Evolutionary conservation across 2,329 filamentous ascomycete species (phyloP).

Genomic region (Ascochyta viciae-villosae): DNA sequence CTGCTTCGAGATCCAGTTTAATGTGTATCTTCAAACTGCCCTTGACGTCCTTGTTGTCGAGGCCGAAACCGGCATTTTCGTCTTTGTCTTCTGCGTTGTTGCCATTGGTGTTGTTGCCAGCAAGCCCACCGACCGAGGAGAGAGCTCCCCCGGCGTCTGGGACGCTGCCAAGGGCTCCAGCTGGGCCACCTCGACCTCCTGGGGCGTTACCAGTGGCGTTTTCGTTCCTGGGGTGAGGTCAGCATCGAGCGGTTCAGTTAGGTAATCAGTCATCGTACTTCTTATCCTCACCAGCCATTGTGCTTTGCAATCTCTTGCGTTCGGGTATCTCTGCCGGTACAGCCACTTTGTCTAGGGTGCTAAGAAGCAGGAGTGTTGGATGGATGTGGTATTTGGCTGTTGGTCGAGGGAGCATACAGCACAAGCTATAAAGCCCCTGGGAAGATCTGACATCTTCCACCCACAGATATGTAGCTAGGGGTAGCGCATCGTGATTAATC

Average conservation of each 20-base stretch:
- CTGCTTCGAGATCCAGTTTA: conserved; percentile 32
- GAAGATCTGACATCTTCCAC: not conserved
- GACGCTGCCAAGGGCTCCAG: conserved; percentile 8
- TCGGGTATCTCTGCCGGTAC: not conserved
- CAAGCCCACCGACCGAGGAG: not conserved
- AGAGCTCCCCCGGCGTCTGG: conserved; percentile 20
- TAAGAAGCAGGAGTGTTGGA: not conserved
- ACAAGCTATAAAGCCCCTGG: conserved; percentile 1
- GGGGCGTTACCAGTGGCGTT: conserved; percentile 6
- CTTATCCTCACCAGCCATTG: conserved; percentile 13
- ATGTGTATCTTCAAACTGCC: conserved; percentile 34
- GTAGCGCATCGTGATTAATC: conserved; percentile 2
- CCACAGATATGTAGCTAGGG: conserved; percentile 1
- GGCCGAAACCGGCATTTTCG: conserved; percentile 23
- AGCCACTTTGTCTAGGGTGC: conserved; percentile 9
- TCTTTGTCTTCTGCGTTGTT: conserved; percentile 12
- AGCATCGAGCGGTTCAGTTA: not conserved
- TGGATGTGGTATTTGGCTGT: not conserved
- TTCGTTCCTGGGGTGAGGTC: not conserved
- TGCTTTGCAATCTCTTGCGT: conserved; percentile 1
- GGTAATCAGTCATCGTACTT: not conserved
- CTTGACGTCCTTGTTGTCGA: conserved; percentile 34
- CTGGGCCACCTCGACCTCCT: conserved; percentile 9
- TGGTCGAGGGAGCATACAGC: not conserved
- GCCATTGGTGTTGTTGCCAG: not conserved